Base-by-base conservation (phyloP, 106 monocot genomes). In the Dendrobium catenatum region DNA sequence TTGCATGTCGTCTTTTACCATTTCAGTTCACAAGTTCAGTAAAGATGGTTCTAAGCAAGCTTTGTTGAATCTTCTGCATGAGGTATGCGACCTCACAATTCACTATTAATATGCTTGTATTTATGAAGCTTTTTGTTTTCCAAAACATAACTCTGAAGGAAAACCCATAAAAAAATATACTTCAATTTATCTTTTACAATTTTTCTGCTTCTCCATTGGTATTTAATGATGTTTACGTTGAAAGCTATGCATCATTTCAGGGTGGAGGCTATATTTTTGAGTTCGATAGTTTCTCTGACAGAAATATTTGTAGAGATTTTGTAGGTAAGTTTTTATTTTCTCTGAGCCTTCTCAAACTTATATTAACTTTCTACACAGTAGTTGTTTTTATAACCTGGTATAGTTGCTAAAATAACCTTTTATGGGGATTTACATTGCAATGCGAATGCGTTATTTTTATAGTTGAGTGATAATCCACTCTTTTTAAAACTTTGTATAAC, bases 211-310 rank as follows among this genome's bases (percentile, higher is more conserved):
- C 3, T 43, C 42, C 74, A 43, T 13, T 74, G 74, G 42, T 20
- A 16, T 20, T 43, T n/a, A 20, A 74, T 74, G 41, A 42, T 44
- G 43, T 4, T 44, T 44, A 42, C 37, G 33, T 37, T 33, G 33
- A 27, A 70, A 70, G 33, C 70, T 18, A 37, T 76, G 43, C 20
- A 18, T 78, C 10, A 13, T 87, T 88, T 73, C 83, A 99, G 98
- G 91, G 93, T 33, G 83, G 79, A 79, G 91, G 91, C 31, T 99
- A 93, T 79, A 99, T 99, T 78, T 99, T 99, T 85, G 98, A 99
- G 80, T 99, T 99, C 61, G 82, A 90, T 76, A 93, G 89, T 82
- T 95, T 99, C 84, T 26, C 89, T 86, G 88, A 99, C 75, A 90
- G 98, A 15, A 90, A 99, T 87, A 85, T 82, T 42, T 93, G 91